Evolutionary conservation across 2,329 filamentous ascomycete genomes (phyloP).

Genomic region (Hymenoscyphus fructigenus): DNA sequence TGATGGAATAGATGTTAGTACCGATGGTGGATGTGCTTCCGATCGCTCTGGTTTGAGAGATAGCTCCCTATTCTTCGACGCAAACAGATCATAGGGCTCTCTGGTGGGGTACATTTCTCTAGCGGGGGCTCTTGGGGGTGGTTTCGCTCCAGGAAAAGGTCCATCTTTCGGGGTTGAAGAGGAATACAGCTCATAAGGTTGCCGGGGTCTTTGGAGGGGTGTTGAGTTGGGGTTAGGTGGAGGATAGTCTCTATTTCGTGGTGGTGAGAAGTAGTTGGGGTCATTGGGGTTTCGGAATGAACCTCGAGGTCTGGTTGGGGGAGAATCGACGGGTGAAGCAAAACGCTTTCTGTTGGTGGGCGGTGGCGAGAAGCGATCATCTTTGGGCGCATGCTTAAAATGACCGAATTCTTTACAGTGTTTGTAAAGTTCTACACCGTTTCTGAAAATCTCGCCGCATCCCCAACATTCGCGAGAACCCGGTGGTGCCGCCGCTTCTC

Average conservation of each 20-base stretch:
- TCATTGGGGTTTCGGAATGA: not conserved
- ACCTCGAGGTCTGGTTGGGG: not conserved
- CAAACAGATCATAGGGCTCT: not conserved
- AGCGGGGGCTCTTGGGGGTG: not conserved
- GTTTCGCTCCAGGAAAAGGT: not conserved
- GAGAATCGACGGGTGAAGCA: not conserved
- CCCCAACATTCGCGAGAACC: not conserved
- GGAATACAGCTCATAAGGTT: not conserved
- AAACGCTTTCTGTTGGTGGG: not conserved
- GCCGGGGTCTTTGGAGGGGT: not conserved
- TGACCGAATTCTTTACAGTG: constrained; percentile 1
- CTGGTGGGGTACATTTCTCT: constrained; percentile 1
- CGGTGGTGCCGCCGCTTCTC: not conserved
- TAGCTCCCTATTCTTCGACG: not conserved
- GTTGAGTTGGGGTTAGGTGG: not conserved
- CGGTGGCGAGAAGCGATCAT: constrained; percentile 1
- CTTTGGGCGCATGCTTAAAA: constrained; percentile 1
- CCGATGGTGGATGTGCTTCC: not conserved
- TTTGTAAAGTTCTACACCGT: constrained; percentile 3
- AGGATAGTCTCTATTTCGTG: not conserved
- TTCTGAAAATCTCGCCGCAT: not conserved
- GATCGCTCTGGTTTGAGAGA: not conserved
- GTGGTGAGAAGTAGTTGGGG: not conserved
- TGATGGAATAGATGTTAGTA: not conserved
- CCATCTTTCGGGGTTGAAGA: not conserved